phyloP scores from a whole-genome alignment of 768 basidiomycete genomes.

The Tricholoma saponaceum region DNA sequence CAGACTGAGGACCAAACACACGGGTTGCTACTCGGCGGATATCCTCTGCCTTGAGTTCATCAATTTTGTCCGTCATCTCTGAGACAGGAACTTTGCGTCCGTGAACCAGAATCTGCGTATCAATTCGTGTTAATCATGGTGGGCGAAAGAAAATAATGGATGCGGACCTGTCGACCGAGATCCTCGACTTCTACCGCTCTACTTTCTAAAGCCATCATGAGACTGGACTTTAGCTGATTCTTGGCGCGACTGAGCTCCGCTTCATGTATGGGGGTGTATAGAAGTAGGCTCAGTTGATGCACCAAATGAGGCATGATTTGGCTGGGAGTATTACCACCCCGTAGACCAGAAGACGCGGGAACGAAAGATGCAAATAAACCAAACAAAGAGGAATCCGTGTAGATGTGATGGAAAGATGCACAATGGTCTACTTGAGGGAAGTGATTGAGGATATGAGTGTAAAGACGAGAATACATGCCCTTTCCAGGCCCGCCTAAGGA shows the following conservation, averaged over 20 bases:
- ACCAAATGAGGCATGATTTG: slow-evolving; percentile 82
- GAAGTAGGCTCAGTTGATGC: slow-evolving; percentile 80
- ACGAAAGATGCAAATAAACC: slow-evolving; percentile 87
- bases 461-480: slow-evolving; percentile 97
- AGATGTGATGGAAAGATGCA: slow-evolving; percentile 96
- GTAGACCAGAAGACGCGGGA: slow-evolving; percentile 51
- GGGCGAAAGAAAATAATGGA: neutral
- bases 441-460: slow-evolving; percentile 94
- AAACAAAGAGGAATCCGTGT: slow-evolving; percentile 90
- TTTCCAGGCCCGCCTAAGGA: slow-evolving; percentile 87
- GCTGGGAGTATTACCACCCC: slow-evolving; percentile 58
- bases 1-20: slow-evolving; percentile 63
- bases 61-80: slow-evolving; percentile 89
- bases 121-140: slow-evolving; percentile 4
- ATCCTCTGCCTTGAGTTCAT: slow-evolving; percentile 65
- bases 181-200: slow-evolving; percentile 83
- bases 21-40: slow-evolving; percentile 73
- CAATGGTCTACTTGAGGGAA: slow-evolving; percentile 94
- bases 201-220: slow-evolving; percentile 95
- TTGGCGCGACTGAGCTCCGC: slow-evolving; percentile 82
- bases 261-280: slow-evolving; percentile 63
- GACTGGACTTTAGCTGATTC: slow-evolving; percentile 89
- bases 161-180: slow-evolving; percentile 76
- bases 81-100: slow-evolving; percentile 79
- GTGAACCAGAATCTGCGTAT: slow-evolving; percentile 72